Evolutionary conservation across 139 green algal genomes (phyloP), one percentile per base, ranked within the genome.

Genomic region (Closterium sp.): DNA sequence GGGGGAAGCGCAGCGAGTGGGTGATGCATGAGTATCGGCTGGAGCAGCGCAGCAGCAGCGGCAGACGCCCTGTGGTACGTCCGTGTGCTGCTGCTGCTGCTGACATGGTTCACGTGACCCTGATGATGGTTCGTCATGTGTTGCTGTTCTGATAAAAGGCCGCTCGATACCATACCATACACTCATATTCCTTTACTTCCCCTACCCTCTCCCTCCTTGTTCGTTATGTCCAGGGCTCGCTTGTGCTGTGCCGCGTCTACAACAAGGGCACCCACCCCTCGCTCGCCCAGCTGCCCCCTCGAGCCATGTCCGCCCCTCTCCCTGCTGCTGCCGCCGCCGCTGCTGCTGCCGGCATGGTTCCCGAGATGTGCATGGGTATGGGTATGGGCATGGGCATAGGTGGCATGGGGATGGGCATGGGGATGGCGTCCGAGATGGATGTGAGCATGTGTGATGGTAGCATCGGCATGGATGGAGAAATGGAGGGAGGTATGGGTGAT

Each of bases 1-100:
- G 32, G 28, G 85, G 85, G 34, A n/a, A 23, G 25, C n/a, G 32
- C 28, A 88, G n/a, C 16, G 32, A 88, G 8, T 88, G 85, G 85
- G 85, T 88, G 2, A 88, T 88, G 85, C 85, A 88, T 21, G 85
- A 88, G 85, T 88, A 88, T 33, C 85, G 85, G 16, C 33, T 88
- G 33, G 85, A 88, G 83, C 30, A 86, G 83, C 55, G 55, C 55
- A 76, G 55, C 55, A 76, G 55, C 55, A 76, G 55, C 55, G 55
- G 55, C 55, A 16, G 55, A 0, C 55, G 55, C 23, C 55, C 55
- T 4, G 55, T 76, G 55, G 55, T 66, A 66, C 19, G 43, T 66
- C 12, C 4, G 43, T n/a, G 7, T 66, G 43, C 6, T 66, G 43
- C 9, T 66, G 9, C 6, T 66, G 43, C 9, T 76, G 55, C 55